Base-by-base conservation (phyloP, 352 stramenopile species). In the Pythium rishiriense region DNA sequence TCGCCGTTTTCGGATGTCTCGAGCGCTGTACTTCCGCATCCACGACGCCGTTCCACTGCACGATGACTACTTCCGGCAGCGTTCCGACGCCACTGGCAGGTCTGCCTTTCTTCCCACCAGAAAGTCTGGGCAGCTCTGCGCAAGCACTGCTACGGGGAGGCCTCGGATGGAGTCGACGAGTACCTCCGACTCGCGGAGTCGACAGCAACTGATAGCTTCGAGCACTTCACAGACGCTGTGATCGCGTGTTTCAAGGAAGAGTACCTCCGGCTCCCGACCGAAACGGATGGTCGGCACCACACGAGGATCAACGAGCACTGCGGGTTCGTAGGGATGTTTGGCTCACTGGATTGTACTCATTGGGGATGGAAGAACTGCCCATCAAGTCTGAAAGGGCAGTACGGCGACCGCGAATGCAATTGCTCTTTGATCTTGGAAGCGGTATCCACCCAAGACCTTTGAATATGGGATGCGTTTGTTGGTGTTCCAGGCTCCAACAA, bases 401-500 rank as follows among this genome's bases (percentile, higher is more conserved):
- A 59, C 41, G 37, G 58, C 39, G 49, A 49, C 22, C 54, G 41
- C 4, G 21, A 52, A 26, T 39, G 46, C 46, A 11, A 14, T 26
- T 24, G 6, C 4, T 68, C 51, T 0, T 22, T 73, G 8, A 54
- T 68, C 17, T 58, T 69, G 53, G 63, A 66, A 63, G 73, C 60
- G 8, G 53, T 77, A 4, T 69, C 63, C 1, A 75, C 66, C 0
- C 6, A 48, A 0, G 43, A 75, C 21, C 25, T 65, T 6, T 73
- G 59, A 54, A 73, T 80, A 1, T 75, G 66, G 73, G 56, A 73
- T 22, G 31, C 31, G 31, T 37, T 57, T 22, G 41, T 70, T 11
- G 69, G 59, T 0, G n/a, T 68, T 3, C 22, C 69, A 25, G 66
- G 66, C 2, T 76, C 45, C 0, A 76, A 76, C 51, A 79, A 79